Evolutionary conservation across 192 early-diverging fungal genomes (phyloP), one percentile per base, ranked within the genome.

Genomic region (Coemansia sp.): DNA sequence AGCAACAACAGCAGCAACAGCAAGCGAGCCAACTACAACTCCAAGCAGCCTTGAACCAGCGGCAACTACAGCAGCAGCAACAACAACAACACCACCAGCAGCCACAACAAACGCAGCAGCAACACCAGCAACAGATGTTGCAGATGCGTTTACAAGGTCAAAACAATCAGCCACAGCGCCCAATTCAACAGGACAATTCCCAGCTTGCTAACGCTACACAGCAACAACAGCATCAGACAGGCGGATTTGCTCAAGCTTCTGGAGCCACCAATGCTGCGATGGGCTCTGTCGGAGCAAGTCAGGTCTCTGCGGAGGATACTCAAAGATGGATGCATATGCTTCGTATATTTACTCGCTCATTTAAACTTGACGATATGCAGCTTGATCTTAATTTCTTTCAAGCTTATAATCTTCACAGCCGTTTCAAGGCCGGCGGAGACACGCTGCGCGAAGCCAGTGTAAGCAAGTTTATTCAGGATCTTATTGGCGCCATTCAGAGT

Each of bases 131-230:
- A 60, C 69, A 67, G 50, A 20, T 59, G 0, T 14, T 72, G 12
- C 76, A 72, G 16, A 44, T 65, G 50, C 75, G 60, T 39, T 7
- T 63, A 19, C 75, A 71, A n/a, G 54, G 60, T 7, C 69, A 71
- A 42, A 68, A 70, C 19, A 55, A 49, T 16, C 69, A 64, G 19
- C 64, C 40, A 8, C 75, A 77, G 54, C 42, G 54, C 38, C 75
- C 68, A 32, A 43, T 37, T 2, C 43, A 61, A 2, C 70, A 77
- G 13, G 20, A 39, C 7, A 69, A 77, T 61, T 43, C 64, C 2
- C 67, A 68, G 61, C 68, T 62, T 45, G 67, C 64, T 25, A 53
- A 64, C 45, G 59, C 70, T 42, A 63, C 69, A 43, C 61, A 70
- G 25, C 76, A 71, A 40, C 58, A 59, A 20, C 63, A 46, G n/a